A percentile compares a stretch with the other conserved stretches of the same genome.
Conservation (phyloP, 163 green algal species). For the Volvox carteri region DNA sequence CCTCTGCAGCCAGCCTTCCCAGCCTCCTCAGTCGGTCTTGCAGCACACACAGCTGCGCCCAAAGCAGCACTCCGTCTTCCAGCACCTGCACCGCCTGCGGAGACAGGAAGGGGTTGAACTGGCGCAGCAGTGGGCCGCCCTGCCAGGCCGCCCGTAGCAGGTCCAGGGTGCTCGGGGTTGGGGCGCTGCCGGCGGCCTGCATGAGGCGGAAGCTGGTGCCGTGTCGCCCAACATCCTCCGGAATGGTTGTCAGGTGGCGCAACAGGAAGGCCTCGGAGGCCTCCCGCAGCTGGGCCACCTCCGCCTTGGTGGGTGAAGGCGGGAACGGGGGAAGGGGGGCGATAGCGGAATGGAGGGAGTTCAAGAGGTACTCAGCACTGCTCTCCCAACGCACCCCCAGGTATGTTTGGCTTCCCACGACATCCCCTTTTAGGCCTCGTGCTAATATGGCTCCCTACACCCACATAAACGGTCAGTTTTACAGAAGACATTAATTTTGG, state of each 20-base stretch:
- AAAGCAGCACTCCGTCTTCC: constrained; percentile 53
- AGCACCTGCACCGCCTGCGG: constrained; percentile 29
- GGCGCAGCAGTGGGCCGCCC: constrained; percentile 2
- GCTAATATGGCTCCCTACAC: no score
- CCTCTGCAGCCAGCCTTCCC: constrained; percentile 51
- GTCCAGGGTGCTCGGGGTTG: constrained; percentile 50
- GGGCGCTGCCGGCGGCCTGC: background rate
- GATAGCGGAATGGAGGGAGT: no score
- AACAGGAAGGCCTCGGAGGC: constrained; percentile 62
- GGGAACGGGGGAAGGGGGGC: no score
- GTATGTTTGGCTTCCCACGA: no score
- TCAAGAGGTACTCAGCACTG: no score
- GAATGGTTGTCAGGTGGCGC: constrained; percentile 46
- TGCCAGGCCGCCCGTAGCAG: constrained; percentile 33
- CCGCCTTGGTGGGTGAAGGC: no score
- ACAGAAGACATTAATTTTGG: no score
- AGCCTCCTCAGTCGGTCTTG: constrained; percentile 70
- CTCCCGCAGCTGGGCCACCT: background rate
- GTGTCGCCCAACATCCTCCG: constrained; percentile 37
- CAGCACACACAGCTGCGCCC: constrained; percentile 79
- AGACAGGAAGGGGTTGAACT: constrained; percentile 72
- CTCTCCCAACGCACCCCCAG: no score
- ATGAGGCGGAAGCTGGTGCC: constrained; percentile 60
- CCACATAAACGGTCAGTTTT: no score
- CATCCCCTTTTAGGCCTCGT: no score